phyloP scores from a whole-genome alignment of 306 rosid species.

The Casuarina equisetifolia region DNA sequence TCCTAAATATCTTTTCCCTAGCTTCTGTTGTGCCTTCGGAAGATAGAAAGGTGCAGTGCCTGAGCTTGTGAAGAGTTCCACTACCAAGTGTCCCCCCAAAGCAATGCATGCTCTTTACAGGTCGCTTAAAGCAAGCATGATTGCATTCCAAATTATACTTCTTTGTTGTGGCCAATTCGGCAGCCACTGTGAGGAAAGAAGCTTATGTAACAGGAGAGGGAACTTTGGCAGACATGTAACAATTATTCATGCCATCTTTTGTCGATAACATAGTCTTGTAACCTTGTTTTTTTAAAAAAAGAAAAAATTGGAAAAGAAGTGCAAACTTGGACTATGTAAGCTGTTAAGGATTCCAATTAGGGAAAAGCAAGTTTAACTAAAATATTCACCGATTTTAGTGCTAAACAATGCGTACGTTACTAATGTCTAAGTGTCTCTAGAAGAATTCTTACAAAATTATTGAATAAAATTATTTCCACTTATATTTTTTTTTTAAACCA shows the following conservation, averaged over 20 bases:
- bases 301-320: not conserved
- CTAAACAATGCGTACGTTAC: not conserved
- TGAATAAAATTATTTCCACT: too few relatives aligned
- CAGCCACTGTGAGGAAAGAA: constrained; percentile 21
- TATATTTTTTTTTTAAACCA: too few relatives aligned
- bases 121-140: constrained; percentile 37
- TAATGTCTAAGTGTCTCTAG: not conserved
- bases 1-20: not conserved
- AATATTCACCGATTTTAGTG: not conserved
- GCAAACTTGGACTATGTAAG: not conserved
- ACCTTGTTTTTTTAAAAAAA: too few relatives aligned
- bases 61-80: constrained; percentile 24
- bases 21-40: not conserved
- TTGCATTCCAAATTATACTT: constrained; percentile 23
- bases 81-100: constrained; percentile 39
- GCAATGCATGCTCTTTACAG: constrained; percentile 26
- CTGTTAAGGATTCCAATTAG: not conserved
- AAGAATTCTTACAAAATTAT: too few relatives aligned
- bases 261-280: not conserved
- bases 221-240: not conserved
- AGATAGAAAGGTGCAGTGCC: constrained; percentile 5
- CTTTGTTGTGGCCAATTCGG: constrained; percentile 8
- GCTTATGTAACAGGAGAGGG: constrained; percentile 6
- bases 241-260: too few relatives aligned
- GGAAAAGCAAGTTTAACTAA: not conserved